Conservation (phyloP, 2,329 filamentous ascomycete genomes). For the Paecilomyces dactylethromorphus region DNA sequence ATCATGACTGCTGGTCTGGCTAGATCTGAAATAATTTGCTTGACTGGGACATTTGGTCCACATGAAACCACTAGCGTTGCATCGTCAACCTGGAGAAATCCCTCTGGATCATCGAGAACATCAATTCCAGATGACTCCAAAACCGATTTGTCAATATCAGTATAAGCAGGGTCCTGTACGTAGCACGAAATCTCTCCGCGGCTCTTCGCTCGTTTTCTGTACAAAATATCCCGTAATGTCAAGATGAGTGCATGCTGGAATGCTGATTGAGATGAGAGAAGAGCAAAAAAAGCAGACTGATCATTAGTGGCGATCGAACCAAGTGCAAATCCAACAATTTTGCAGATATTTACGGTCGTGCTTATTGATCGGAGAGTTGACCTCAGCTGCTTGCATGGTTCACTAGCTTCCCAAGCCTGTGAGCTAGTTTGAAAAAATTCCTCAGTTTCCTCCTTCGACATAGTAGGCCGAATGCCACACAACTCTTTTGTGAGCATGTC, state of each 20-base stretch:
- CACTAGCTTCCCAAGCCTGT: slow-evolving; percentile 1
- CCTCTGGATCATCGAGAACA: slow-evolving; percentile 21
- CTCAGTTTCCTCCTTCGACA: background rate
- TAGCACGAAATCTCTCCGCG: slow-evolving; percentile 11
- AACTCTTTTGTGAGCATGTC: slow-evolving; percentile 3
- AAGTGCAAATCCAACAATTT: slow-evolving; percentile 5
- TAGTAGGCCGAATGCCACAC: background rate
- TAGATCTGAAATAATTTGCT: slow-evolving; percentile 32
- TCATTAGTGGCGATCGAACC: background rate
- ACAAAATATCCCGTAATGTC: slow-evolving; percentile 1
- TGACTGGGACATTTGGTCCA: slow-evolving; percentile 23
- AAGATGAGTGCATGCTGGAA: slow-evolving; percentile 5
- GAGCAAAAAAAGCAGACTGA: background rate
- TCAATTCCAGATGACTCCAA: slow-evolving; percentile 8
- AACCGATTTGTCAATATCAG: slow-evolving; percentile 8
- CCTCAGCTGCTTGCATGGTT: slow-evolving; percentile 1
- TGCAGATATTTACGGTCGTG: background rate
- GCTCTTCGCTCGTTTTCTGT: background rate
- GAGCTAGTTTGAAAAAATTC: slow-evolving; percentile 1
- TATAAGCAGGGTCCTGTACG: slow-evolving; percentile 16
- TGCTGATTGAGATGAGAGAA: background rate
- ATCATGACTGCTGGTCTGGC: slow-evolving; percentile 22
- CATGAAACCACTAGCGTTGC: slow-evolving; percentile 26
- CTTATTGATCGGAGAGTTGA: background rate
- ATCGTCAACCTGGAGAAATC: slow-evolving; percentile 27